Percentiles rank a stretch among this genome's conserved stretches.
Evolutionary conservation across 176 grass and related monocot species (phyloP).

Genomic region (Oryza meridionalis): DNA sequence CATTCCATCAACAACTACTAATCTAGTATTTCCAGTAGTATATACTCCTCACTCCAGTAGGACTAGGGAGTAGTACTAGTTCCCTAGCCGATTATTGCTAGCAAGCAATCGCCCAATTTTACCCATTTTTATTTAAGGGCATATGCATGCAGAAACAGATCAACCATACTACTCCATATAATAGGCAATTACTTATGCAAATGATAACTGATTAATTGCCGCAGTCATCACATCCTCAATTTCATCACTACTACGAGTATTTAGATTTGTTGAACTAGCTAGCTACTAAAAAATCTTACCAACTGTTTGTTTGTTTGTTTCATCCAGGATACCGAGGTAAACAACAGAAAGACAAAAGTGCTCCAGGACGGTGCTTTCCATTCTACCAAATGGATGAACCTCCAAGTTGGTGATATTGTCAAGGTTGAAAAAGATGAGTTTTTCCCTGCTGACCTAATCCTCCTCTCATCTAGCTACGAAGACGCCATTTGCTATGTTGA

Average conservation of each 20-base stretch:
- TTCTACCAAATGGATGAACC: slow-evolving; percentile 65
- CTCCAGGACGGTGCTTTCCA: slow-evolving; percentile 49
- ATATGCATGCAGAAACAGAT: background rate
- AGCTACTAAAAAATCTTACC: background rate
- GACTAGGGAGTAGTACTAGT: no score
- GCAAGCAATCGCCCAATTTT: no score
- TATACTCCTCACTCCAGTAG: no score
- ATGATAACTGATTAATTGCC: background rate
- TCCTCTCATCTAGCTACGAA: slow-evolving; percentile 85
- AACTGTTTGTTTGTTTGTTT: background rate
- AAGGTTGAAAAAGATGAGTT: slow-evolving; percentile 88
- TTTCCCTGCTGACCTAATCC: slow-evolving; percentile 88
- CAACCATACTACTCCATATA: no score
- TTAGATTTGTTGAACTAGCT: background rate
- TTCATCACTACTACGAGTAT: background rate
- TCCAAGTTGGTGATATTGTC: slow-evolving; percentile 74
- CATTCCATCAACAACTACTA: background rate
- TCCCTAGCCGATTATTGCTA: no score
- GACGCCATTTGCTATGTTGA: slow-evolving; percentile 92
- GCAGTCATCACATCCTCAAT: background rate
- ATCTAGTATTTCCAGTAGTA: no score
- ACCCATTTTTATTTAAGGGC: no score
- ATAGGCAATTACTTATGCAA: background rate
- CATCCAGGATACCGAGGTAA: slow-evolving; percentile 75
- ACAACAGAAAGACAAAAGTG: slow-evolving; percentile 56